Base-by-base conservation (phyloP, 306 rosid species). In the Coriaria nepalensis region DNA sequence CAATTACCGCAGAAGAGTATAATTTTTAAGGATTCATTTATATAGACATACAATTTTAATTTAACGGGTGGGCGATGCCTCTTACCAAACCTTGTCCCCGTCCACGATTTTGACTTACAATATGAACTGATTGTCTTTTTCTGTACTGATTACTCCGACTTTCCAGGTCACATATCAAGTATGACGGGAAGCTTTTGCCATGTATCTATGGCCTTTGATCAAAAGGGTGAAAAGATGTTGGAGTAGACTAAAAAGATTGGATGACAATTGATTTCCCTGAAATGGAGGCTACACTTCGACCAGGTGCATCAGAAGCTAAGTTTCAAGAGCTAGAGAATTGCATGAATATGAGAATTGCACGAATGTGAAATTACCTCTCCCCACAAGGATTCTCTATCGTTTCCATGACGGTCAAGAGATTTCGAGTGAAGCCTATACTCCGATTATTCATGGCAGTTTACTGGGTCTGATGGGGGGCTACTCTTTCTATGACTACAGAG, bases 401-500 rank as follows among this genome's bases (percentile, higher is more conserved):
- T 65, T 90, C 67, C 79, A 65, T 32, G 67, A 90, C 55, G 97
- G 97, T 49, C 97, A 90, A 78, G 82, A 78, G 45, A 47, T 73
- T 15, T 50, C 15, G 11, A 48, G 56, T 5, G 45, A 13, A 45
- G 56, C 73, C 61, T 60, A 15, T 3, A 43, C 49, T 15, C 6
- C 50, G 13, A 33, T 53, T 57, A 12, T 66, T 8, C 43, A n/a
- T 55, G 78, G 77, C 33, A 55, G 66, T 67, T 51, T 75, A 33
- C 63, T 78, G 68, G 97, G 95, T 34, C 68, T 90, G 32, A 90
- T 90, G 32, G 97, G 97, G 11, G 97, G 97, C 44, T 90, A 90
- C 69, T 52, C 74, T 11, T 84, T 64, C 57, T 84, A 90, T 73
- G 0, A 4, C 4, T 77, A 65, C 46, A 14, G 40, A 4, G 84